Evolutionary conservation across 129 eudicot genomes (phyloP).

Genomic region (Escallonia herrerae): DNA sequence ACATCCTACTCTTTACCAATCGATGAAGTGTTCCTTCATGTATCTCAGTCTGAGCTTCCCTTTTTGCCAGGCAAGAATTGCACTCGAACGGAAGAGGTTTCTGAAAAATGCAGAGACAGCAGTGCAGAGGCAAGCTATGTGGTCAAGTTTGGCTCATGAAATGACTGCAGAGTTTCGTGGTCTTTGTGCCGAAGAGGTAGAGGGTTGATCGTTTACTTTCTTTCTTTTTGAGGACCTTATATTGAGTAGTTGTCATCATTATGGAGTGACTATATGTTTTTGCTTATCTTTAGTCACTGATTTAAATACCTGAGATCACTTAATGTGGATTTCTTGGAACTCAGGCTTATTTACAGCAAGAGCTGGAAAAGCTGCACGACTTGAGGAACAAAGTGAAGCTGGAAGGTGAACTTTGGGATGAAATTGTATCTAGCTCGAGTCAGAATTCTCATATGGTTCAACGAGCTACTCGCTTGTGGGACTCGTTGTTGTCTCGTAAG

Average conservation of each 20-base stretch:
- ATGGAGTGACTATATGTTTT: neutral
- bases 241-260: neutral
- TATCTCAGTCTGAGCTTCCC: slow-evolving; percentile 10
- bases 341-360: slow-evolving; percentile 99
- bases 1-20: neutral
- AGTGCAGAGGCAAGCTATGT: slow-evolving; percentile 91
- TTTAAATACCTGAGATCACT: neutral
- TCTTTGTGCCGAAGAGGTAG: slow-evolving; percentile 99
- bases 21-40: neutral
- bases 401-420: slow-evolving; percentile 99
- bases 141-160: slow-evolving; percentile 99
- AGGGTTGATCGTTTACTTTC: slow-evolving; percentile 6
- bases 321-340: slow-evolving; percentile 22
- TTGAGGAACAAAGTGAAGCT: slow-evolving; percentile 90
- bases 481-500: slow-evolving; percentile 85
- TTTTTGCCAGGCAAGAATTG: slow-evolving; percentile 77
- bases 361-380: slow-evolving; percentile 90
- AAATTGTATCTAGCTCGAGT: slow-evolving; percentile 91
- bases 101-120: slow-evolving; percentile 91
- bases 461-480: slow-evolving; percentile 93
- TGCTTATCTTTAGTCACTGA: neutral
- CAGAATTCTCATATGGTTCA: slow-evolving; percentile 95
- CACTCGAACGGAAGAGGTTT: slow-evolving; percentile 87
- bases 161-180: slow-evolving; percentile 98
- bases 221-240: neutral